Evolutionary conservation across 192 early-diverging fungal genomes (phyloP).

Genomic region (Backusella sp.): DNA sequence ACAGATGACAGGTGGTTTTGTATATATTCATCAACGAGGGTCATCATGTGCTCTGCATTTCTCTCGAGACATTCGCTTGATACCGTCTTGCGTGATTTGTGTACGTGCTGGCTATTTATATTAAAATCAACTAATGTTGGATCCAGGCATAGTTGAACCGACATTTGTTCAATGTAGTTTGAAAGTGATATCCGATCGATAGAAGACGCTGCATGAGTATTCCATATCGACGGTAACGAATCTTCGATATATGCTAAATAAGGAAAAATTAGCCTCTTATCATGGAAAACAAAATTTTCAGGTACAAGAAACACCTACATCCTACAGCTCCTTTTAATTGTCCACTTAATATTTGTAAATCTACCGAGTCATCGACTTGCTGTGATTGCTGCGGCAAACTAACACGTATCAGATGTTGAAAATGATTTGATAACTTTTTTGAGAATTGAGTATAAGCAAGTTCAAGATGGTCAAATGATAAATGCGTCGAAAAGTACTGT

Average conservation of each 20-base stretch:
- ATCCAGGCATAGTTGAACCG: neutral
- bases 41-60: neutral
- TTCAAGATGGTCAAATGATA: slow-evolving; percentile 7
- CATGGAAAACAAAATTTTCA: neutral
- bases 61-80: neutral
- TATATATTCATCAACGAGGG: neutral
- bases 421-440: neutral
- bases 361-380: neutral
- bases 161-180: slow-evolving; percentile 3
- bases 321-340: slow-evolving; percentile 12
- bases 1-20: neutral
- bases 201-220: neutral
- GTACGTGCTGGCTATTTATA: neutral
- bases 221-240: slow-evolving; percentile 1
- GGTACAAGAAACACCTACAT: slow-evolving; percentile 5
- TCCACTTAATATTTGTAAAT: neutral
- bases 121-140: neutral
- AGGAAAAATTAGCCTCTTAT: neutral
- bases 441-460: neutral
- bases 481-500: neutral
- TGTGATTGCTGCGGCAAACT: neutral
- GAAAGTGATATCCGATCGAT: neutral
- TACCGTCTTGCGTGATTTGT: neutral
- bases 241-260: slow-evolving; percentile 8
- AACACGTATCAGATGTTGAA: neutral